Evolutionary conservation across 192 early-diverging fungal genomes (phyloP).

Genomic region (Obelidium mucronatum): DNA sequence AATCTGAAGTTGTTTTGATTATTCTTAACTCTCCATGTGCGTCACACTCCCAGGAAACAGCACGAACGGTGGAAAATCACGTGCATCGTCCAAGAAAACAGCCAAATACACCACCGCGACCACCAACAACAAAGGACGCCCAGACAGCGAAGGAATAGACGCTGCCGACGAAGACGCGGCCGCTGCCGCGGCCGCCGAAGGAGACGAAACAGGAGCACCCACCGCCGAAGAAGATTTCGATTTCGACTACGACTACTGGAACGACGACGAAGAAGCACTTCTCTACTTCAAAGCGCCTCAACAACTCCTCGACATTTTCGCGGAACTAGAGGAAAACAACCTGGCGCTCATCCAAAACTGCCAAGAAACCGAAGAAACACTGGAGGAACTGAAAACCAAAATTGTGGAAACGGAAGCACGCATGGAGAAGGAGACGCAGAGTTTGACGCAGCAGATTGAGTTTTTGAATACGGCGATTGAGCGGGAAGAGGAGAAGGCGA

Average conservation of each 20-base stretch:
- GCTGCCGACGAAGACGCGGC: constrained; percentile 2
- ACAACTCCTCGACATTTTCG: constrained; percentile 64
- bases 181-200: constrained; percentile 20
- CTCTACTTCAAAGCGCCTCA: constrained; percentile 62
- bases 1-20: too few relatives aligned
- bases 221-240: constrained; percentile 33
- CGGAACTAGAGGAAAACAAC: constrained; percentile 70
- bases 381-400: constrained; percentile 61
- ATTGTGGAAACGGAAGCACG: constrained; percentile 59
- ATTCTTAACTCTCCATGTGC: too few relatives aligned
- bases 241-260: constrained; percentile 39
- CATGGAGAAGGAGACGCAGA: constrained; percentile 64
- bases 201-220: constrained; percentile 6
- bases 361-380: constrained; percentile 68
- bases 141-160: constrained; percentile 8
- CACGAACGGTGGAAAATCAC: neutral
- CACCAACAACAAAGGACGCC: neutral
- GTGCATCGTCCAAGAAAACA: too few relatives aligned
- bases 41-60: neutral
- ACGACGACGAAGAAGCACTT: constrained; percentile 49
- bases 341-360: constrained; percentile 66
- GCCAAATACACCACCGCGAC: too few relatives aligned
- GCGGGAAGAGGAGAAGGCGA: constrained; percentile 64
- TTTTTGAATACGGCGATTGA: constrained; percentile 61
- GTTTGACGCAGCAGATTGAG: constrained; percentile 63